Conservation (phyloP, 169 alveolate genomes). For the Eimeria zaria region DNA sequence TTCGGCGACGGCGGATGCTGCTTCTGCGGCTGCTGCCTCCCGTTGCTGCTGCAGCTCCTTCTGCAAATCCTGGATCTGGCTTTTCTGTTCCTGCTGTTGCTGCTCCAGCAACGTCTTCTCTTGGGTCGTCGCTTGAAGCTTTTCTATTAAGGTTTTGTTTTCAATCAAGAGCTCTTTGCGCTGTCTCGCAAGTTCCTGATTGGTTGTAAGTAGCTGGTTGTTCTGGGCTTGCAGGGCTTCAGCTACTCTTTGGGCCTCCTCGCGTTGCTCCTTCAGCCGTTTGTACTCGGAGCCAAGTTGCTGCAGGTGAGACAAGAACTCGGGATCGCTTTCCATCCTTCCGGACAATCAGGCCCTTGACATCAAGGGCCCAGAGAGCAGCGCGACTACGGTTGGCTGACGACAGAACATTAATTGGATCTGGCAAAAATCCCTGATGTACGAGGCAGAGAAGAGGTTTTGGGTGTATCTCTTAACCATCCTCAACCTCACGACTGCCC, state of each 20-base stretch:
- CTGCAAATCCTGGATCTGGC: constrained; percentile 21
- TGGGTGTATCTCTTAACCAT: background rate
- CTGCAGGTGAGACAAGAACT: constrained; percentile 62
- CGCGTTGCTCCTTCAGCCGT: constrained; percentile 53
- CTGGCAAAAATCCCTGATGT: background rate
- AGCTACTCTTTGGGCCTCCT: constrained; percentile 49
- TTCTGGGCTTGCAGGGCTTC: constrained; percentile 18
- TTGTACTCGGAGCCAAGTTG: constrained; percentile 62
- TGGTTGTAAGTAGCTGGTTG: constrained; percentile 11
- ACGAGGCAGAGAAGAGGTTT: background rate
- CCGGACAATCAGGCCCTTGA: background rate
- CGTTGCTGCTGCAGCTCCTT: constrained; percentile 52
- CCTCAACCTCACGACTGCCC: background rate
- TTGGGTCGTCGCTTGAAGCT: constrained; percentile 40
- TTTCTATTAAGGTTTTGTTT: constrained; percentile 57
- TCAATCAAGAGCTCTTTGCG: constrained; percentile 45
- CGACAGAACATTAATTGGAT: background rate
- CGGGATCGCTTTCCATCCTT: constrained; percentile 59
- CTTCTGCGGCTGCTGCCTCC: constrained; percentile 21
- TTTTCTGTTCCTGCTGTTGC: constrained; percentile 4
- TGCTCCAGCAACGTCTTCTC: constrained; percentile 46
- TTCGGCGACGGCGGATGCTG: constrained; percentile 15
- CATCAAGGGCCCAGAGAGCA: background rate
- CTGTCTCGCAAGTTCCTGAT: constrained; percentile 52
- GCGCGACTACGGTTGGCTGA: background rate